Evolutionary conservation across 371 early-diverging fungal genomes (phyloP), one percentile per base, ranked within the genome.

Genomic region (Rhizomucor miehei): DNA sequence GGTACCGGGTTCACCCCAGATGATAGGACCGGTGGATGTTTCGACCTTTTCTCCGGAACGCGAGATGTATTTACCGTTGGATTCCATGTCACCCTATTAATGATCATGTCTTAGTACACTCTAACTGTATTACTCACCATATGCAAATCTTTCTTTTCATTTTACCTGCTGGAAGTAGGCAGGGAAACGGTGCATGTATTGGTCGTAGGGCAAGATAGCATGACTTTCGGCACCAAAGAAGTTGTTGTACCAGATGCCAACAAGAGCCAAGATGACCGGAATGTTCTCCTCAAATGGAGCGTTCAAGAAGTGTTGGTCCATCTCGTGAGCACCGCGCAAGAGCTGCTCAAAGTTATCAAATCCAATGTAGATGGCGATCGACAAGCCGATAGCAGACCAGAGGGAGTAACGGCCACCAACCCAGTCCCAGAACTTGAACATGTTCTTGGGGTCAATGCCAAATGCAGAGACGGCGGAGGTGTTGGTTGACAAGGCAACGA

Each of bases 361-460:
- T 46, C 99, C 99, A 62, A 99, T 83, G 73, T 88, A 91, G 56
- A 98, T 88, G 37, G 90, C 89, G 65, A 99, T 98, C 16, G 96
- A 94, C 50, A 99, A 85, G 43, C 99, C 99, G 59, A 98, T 98
- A 44, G 99, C 97, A 37, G 97, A 97, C 99, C 99, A 99, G 39
- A 99, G 87, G 46, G 98, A 98, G 84, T 98, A 99, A 55, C 99
- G 90, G 41, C 99, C 99, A 66, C 99, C 99, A 52, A 99, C 99
- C 95, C 95, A 99, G 77, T 99, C 99, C 99, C 99, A 99, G 88
- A 99, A 99, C 72, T 90, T 89, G 87, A 99, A 98, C 92, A 98
- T 95, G 81, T 97, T 97, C 63, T 85, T 80, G 36, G 85, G 69
- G 66, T 84, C 87, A 59, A 99, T 98, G 54, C 98, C 98, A 66